These are phyloP conservation scores for Scenedesmus sp. DNA, from an alignment of 163 green algal species.

Conservation along the genomic window DNA sequence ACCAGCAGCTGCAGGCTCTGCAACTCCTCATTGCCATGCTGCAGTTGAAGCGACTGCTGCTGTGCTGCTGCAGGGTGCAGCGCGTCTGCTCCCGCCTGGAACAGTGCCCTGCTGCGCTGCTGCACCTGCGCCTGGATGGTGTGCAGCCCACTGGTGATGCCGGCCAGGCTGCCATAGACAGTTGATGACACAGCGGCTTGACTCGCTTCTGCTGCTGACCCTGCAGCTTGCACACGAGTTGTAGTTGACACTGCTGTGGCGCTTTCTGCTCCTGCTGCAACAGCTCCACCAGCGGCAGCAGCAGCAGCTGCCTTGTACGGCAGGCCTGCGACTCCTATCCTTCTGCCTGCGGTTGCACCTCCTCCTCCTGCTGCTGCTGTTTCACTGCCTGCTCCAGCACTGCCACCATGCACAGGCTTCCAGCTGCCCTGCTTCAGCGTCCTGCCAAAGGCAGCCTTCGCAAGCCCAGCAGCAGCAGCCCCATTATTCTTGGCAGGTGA, in stretches of 20 bases:
- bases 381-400: not conserved
- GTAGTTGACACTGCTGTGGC: not conserved
- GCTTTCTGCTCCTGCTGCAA: not conserved
- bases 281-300: not conserved
- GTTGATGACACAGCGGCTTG: not conserved
- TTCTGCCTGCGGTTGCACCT: not conserved
- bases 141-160: not conserved
- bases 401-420: not conserved
- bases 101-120: conserved; percentile 21
- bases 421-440: not conserved
- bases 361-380: conserved; percentile 7
- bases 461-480: conserved; percentile 1
- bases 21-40: not conserved
- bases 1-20: conserved; percentile 19
- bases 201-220: not conserved
- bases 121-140: conserved; percentile 17
- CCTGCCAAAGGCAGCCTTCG: conserved; percentile 17
- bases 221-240: not conserved
- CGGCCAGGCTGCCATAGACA: conserved; percentile 20
- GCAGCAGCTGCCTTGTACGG: not conserved
- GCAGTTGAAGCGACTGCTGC: not conserved
- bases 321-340: not conserved
- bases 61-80: conserved; percentile 8
- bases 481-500: not conserved
- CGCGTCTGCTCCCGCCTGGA: conserved; percentile 35